Conservation (phyloP, 345 rosid genomes). For the Boechera retrofracta region DNA sequence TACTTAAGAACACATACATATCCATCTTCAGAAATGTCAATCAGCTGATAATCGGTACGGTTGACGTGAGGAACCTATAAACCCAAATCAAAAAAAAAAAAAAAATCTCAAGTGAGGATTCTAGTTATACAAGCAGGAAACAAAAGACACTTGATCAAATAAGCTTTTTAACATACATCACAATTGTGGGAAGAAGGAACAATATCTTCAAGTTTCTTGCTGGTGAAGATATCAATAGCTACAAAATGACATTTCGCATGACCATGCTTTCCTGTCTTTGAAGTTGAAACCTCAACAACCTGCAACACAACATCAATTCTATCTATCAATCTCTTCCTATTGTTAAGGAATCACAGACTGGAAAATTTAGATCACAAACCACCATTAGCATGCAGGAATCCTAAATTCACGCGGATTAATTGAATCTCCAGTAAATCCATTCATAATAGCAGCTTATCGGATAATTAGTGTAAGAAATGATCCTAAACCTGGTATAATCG, state of each 20-base stretch:
- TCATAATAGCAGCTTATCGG: background rate
- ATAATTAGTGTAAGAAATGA: too few relatives aligned
- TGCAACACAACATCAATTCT: constrained; percentile 25
- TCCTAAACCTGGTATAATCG: too few relatives aligned
- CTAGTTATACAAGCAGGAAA: background rate
- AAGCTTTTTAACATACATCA: constrained; percentile 52
- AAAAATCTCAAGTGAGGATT: background rate
- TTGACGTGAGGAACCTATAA: constrained; percentile 68
- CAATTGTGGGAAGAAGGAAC: constrained; percentile 83
- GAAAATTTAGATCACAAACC: background rate
- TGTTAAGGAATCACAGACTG: background rate
- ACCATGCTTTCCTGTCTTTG: constrained; percentile 83
- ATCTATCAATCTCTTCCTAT: background rate
- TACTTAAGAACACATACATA: constrained; percentile 51
- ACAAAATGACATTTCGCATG: constrained; percentile 91
- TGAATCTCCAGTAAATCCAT: background rate
- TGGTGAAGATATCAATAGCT: constrained; percentile 74
- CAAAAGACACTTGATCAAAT: background rate
- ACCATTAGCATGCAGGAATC: background rate
- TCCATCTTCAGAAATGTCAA: constrained; percentile 79
- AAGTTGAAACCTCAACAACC: constrained; percentile 88
- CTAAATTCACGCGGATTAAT: too few relatives aligned
- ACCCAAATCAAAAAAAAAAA: background rate
- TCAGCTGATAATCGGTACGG: constrained; percentile 75
- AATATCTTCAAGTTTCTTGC: constrained; percentile 81